phyloP scores from a whole-genome alignment of 169 alveolate species.

The Plasmodium inui region DNA sequence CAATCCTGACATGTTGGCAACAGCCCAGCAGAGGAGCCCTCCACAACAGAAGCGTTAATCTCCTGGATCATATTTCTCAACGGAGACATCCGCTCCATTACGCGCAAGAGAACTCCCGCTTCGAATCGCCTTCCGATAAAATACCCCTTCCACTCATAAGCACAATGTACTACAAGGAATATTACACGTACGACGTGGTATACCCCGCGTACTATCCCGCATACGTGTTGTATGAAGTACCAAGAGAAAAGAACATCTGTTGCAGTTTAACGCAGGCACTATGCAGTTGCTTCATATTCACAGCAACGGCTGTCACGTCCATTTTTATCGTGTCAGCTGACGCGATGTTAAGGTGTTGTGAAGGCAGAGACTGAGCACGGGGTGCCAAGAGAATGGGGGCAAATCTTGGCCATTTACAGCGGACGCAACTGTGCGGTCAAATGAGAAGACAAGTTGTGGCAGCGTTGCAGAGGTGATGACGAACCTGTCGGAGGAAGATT shows the following conservation, averaged over 20 bases:
- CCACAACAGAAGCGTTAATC: background rate
- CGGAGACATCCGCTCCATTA: background rate
- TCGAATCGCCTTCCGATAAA: background rate
- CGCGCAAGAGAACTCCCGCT: background rate
- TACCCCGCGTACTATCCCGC: conserved; percentile 37
- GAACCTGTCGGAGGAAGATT: background rate
- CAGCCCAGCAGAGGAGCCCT: background rate
- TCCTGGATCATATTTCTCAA: background rate
- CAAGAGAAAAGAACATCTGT: conserved; percentile 18
- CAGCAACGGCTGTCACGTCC: conserved; percentile 26
- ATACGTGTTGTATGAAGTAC: conserved; percentile 47
- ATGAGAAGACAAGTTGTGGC: background rate
- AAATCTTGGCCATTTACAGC: background rate
- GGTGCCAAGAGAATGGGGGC: background rate
- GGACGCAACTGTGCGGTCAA: background rate
- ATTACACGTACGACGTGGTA: conserved; percentile 39
- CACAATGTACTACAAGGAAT: conserved; percentile 59
- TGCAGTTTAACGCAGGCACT: conserved; percentile 61
- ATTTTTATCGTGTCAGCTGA: conserved; percentile 35
- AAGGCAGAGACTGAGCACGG: background rate
- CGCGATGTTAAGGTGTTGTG: conserved; percentile 46
- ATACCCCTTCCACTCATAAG: background rate
- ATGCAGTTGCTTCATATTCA: conserved; percentile 29
- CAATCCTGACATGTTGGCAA: background rate
- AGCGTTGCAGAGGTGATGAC: background rate